Evolutionary conservation across 2,329 filamentous ascomycete genomes (phyloP).

Genomic region (Stenocarpella maydis): DNA sequence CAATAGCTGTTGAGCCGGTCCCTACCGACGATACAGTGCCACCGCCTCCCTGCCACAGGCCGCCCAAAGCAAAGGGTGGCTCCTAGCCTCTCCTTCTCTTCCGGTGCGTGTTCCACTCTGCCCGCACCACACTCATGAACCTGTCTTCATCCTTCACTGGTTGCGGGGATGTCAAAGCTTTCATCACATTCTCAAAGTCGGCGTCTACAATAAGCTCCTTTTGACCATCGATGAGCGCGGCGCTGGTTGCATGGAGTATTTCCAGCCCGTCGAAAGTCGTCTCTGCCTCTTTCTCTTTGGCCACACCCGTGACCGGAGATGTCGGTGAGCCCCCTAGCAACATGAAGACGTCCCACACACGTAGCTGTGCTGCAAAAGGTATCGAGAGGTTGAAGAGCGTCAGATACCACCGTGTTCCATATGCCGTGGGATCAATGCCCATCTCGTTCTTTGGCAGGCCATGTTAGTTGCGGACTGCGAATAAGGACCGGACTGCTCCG

Average conservation of each 20-base stretch:
- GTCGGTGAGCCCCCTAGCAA: conserved; percentile 81
- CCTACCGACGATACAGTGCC: not conserved
- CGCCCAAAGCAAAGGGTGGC: not conserved
- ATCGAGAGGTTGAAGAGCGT: conserved; percentile 98
- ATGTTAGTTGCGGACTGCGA: conserved; percentile 29
- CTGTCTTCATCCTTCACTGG: conserved; percentile 94
- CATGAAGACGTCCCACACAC: conserved; percentile 98
- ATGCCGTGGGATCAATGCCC: conserved; percentile 86
- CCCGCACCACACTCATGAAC: conserved; percentile 77
- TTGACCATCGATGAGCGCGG: conserved; percentile 89
- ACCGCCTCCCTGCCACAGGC: not conserved
- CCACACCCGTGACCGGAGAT: not conserved
- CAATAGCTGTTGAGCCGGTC: conserved; percentile 12
- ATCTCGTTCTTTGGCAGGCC: conserved; percentile 69
- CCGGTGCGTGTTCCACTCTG: conserved; percentile 80
- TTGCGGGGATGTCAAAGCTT: conserved; percentile 91
- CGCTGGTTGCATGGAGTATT: conserved; percentile 87
- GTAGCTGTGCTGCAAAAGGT: conserved; percentile 90
- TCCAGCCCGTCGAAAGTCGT: conserved; percentile 68
- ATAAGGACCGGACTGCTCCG: not conserved
- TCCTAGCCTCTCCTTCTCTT: conserved; percentile 48
- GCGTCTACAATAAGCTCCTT: conserved; percentile 88
- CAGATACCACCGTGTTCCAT: conserved; percentile 96
- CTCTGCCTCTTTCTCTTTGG: conserved; percentile 28
- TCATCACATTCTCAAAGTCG: conserved; percentile 98